phyloP scores from a whole-genome alignment of 2,329 filamentous ascomycete genomes.

The Exophiala calicioides region DNA sequence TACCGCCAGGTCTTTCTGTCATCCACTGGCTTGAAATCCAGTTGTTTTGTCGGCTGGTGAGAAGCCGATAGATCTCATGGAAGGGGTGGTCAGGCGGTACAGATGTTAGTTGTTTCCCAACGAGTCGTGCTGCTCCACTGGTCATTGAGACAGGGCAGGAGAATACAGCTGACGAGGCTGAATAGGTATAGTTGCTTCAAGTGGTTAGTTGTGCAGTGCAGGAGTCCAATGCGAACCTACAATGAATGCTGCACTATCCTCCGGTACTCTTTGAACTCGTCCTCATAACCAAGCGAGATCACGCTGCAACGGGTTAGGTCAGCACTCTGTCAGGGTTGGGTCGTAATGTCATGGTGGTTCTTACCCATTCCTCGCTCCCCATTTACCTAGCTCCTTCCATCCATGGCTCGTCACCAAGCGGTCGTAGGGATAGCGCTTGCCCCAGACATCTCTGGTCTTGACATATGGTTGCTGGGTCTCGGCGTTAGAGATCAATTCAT shows the following conservation, averaged over 20 bases:
- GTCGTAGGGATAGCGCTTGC: slow-evolving; percentile 29
- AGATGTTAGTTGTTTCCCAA: slow-evolving; percentile 21
- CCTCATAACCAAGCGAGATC: slow-evolving; percentile 33
- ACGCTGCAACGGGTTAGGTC: slow-evolving; percentile 22
- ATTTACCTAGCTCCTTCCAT: slow-evolving; percentile 38
- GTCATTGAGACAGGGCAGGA: slow-evolving; percentile 36
- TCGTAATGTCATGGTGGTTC: not conserved
- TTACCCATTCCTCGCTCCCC: slow-evolving; percentile 37
- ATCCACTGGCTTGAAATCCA: slow-evolving; percentile 62
- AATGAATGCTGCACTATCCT: slow-evolving; percentile 34
- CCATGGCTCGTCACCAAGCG: slow-evolving; percentile 31
- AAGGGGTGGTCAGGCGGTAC: slow-evolving; percentile 30
- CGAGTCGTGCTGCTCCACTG: slow-evolving; percentile 32
- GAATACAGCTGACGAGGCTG: slow-evolving; percentile 33
- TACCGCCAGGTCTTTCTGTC: slow-evolving; percentile 40
- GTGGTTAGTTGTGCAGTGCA: not conserved
- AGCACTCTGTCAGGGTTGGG: not conserved
- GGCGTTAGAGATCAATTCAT: slow-evolving; percentile 31
- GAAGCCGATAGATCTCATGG: slow-evolving; percentile 21
- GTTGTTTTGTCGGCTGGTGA: slow-evolving; percentile 26
- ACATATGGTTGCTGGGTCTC: slow-evolving; percentile 33
- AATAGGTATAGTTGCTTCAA: slow-evolving; percentile 34
- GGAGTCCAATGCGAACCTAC: slow-evolving; percentile 22
- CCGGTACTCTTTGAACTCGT: slow-evolving; percentile 30
- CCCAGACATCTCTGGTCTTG: slow-evolving; percentile 34